Conservation (phyloP, 2,329 filamentous ascomycete species). For the Beauveria medogensis region DNA sequence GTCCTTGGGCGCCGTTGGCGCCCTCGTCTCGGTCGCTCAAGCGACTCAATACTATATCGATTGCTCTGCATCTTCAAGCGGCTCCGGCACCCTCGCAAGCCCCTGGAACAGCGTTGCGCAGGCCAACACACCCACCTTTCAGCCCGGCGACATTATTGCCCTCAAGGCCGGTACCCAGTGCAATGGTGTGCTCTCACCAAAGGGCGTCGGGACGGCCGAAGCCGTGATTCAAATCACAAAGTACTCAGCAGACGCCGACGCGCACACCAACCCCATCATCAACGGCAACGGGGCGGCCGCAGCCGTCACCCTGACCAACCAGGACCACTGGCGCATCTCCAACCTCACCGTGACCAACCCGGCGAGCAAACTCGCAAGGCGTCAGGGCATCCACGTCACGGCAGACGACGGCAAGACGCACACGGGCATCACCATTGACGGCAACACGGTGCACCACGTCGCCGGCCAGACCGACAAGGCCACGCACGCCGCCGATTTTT, state of each 20-base stretch:
- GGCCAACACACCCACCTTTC: slow-evolving; percentile 14
- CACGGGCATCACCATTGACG: slow-evolving; percentile 17
- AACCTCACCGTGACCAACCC: slow-evolving; percentile 17
- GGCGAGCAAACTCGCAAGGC: slow-evolving; percentile 10
- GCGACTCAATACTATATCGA: slow-evolving; percentile 16
- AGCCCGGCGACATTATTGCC: slow-evolving; percentile 15
- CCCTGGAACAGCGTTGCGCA: slow-evolving; percentile 16
- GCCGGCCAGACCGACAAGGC: slow-evolving; percentile 19
- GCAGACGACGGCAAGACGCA: slow-evolving; percentile 17
- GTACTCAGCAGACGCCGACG: slow-evolving; percentile 11
- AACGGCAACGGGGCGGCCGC: slow-evolving; percentile 16
- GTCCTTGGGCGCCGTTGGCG: not conserved
- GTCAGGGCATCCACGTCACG: slow-evolving; percentile 17
- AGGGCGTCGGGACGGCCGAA: slow-evolving; percentile 15
- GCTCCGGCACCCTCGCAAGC: slow-evolving; percentile 12
- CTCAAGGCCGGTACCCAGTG: slow-evolving; percentile 17
- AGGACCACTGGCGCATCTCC: slow-evolving; percentile 18
- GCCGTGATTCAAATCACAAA: slow-evolving; percentile 15
- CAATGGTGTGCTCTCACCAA: slow-evolving; percentile 15
- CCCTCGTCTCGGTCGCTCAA: not conserved
- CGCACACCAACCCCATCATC: slow-evolving; percentile 13
- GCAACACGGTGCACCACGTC: slow-evolving; percentile 17
- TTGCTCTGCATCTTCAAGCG: slow-evolving; percentile 12
- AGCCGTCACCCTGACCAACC: slow-evolving; percentile 17
- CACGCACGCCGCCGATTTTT: slow-evolving; percentile 13